A percentile compares a stretch with the other conserved stretches of the same genome.
These are phyloP conservation scores for Suillus discolor DNA, from an alignment of 768 basidiomycete genomes.

Conservation along the genomic window DNA sequence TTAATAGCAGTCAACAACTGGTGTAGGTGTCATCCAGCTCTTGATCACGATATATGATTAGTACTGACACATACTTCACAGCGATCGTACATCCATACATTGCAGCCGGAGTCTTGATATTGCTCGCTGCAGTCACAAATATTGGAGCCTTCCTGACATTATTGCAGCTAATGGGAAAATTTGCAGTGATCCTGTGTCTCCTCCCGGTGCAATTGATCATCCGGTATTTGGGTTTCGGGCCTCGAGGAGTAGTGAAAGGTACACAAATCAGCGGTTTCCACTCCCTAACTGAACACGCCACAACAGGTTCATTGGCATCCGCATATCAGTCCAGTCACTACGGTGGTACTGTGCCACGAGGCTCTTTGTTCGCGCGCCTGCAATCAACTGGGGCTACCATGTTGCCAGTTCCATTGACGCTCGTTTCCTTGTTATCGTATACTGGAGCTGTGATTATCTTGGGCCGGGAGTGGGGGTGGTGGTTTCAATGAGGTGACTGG, in stretches of 20 bases:
- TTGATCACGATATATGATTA: too few relatives aligned
- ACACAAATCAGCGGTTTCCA: not conserved
- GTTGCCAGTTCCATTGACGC: not conserved
- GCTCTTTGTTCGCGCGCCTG: conserved; percentile 6
- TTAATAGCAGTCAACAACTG: not conserved
- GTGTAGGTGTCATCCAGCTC: not conserved
- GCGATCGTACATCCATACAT: conserved; percentile 7
- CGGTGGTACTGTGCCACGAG: conserved; percentile 8
- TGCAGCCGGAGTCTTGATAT: not conserved
- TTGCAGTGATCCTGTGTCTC: not conserved
- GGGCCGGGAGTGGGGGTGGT: not conserved
- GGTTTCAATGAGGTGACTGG: not conserved
- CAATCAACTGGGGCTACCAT: conserved; percentile 10
- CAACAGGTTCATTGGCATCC: conserved; percentile 9
- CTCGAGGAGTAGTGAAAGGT: conserved; percentile 1
- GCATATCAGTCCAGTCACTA: conserved; percentile 10
- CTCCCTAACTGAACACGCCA: not conserved
- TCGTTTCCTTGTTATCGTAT: not conserved
- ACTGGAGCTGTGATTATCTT: too few relatives aligned
- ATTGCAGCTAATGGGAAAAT: not conserved
- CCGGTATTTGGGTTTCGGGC: conserved; percentile 2
- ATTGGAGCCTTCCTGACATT: not conserved
- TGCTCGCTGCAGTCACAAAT: not conserved
- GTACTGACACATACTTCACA: too few relatives aligned
- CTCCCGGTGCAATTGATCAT: not conserved